Evolutionary conservation across 2,329 filamentous ascomycete genomes (phyloP).

Genomic region (Beauveria varroae): DNA sequence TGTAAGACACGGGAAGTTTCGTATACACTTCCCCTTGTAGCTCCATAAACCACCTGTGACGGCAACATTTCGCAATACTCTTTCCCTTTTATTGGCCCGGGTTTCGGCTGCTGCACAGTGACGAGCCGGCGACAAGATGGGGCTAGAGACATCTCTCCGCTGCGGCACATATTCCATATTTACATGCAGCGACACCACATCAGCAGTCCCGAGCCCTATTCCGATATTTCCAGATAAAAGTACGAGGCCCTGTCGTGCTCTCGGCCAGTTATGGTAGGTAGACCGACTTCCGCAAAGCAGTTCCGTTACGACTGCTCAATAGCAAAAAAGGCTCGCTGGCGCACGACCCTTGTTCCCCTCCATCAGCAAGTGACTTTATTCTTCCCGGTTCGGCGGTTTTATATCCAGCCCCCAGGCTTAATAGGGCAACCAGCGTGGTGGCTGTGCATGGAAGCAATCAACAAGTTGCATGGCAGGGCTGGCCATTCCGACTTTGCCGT

Average conservation of each 20-base stretch:
- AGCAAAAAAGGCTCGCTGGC: no score
- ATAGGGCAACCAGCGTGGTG: not conserved
- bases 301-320: no score
- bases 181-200: not conserved
- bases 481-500: conserved; percentile 8
- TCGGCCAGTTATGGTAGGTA: not conserved
- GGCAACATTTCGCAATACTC: not conserved
- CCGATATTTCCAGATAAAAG: not conserved
- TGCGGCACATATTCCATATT: not conserved
- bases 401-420: not conserved
- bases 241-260: not conserved
- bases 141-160: not conserved
- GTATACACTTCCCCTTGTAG: not conserved
- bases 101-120: not conserved
- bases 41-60: not conserved
- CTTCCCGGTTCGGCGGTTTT: not conserved
- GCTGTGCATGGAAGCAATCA: not conserved
- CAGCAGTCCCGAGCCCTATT: not conserved
- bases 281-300: not conserved
- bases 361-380: no score
- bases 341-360: not conserved
- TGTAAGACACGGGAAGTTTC: not conserved
- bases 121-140: not conserved
- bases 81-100: not conserved
- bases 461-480: not conserved